Evolutionary conservation across 2,329 filamentous ascomycete species (phyloP).

Genomic region (Neofusicoccum laricinum): DNA sequence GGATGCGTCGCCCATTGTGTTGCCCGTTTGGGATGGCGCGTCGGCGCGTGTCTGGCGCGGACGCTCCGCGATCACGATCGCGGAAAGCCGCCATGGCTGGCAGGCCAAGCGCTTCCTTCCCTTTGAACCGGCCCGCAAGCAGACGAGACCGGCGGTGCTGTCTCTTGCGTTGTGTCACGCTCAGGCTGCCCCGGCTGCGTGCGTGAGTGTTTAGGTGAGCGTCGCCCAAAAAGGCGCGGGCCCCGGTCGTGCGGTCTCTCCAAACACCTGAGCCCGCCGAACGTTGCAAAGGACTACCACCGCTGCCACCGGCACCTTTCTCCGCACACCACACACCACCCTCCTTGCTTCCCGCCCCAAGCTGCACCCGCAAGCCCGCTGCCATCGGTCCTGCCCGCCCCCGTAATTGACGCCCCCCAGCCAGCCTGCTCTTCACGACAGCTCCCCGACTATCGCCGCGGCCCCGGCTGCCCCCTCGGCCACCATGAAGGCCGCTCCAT

Average conservation of each 20-base stretch:
- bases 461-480: conserved; percentile 11
- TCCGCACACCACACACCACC: conserved; percentile 5
- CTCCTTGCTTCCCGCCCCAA: conserved; percentile 16
- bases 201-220: not conserved
- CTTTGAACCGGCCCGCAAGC: conserved; percentile 6
- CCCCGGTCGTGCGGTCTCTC: not conserved
- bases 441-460: not conserved
- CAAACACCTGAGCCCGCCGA: conserved; percentile 5
- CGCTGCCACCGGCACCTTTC: not conserved
- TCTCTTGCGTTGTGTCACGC: not conserved
- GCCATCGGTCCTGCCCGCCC: not conserved
- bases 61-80: not conserved
- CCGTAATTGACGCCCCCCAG: not conserved
- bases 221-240: conserved; percentile 5
- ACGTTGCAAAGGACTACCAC: not conserved
- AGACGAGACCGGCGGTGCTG: not conserved
- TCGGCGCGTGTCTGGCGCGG: conserved; percentile 5
- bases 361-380: not conserved
- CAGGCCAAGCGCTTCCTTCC: not conserved
- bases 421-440: not conserved
- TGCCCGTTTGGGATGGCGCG: conserved; percentile 9
- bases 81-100: not conserved
- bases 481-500: conserved; percentile 87
- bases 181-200: not conserved
- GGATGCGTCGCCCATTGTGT: not conserved